Evolutionary conservation across 768 basidiomycete species (phyloP), one percentile per base, ranked within the genome.

Genomic region (Gelatoporia subvermispora): DNA sequence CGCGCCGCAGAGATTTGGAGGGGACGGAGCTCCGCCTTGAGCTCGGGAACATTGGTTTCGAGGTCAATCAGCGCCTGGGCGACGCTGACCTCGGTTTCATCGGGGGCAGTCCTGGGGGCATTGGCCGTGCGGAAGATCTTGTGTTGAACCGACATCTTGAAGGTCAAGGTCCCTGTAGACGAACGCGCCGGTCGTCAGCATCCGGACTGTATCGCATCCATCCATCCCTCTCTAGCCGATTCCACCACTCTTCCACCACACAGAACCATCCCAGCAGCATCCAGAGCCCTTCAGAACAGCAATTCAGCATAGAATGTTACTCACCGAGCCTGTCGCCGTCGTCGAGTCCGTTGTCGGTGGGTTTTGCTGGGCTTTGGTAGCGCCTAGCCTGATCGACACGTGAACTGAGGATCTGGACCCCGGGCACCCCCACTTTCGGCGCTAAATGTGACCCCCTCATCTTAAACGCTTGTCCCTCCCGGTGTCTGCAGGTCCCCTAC

Each of bases 1-100:
- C 93, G 93, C 57, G 96, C 96, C 56, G 94, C 91, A 59, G 93
- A 95, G 73, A 99, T 97, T 67, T 97, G 93, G 59, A 99, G 84
- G 52, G 85, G 82, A 42, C 94, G 85, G 56, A 99, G 85, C 77
- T 99, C 96, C 49, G 79, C 65, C 84, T 97, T 99, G 76, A 99
- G 86, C 73, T 99, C 96, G 54, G 94, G 90, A 51, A 97, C 94
- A 68, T 92, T 93, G 79, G 87, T 91, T 74, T 98, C 95, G 65
- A 99, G 84, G 80, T 99, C 96, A 62, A 97, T 71, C 60, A 99
- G 76, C 46, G 96, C 93, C 75, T 98, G 95, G 44, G 91, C 95
- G 67, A 99, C 87, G 62, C 71, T 82, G 57, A 77, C 84, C 74
- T 98, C 95, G 35, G 84, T 89, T 70, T 93, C 93, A 70, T 93